Evolutionary conservation across 2,329 filamentous ascomycete genomes (phyloP), one percentile per base, ranked within the genome.

Genomic region (Gnomoniopsis sp.): DNA sequence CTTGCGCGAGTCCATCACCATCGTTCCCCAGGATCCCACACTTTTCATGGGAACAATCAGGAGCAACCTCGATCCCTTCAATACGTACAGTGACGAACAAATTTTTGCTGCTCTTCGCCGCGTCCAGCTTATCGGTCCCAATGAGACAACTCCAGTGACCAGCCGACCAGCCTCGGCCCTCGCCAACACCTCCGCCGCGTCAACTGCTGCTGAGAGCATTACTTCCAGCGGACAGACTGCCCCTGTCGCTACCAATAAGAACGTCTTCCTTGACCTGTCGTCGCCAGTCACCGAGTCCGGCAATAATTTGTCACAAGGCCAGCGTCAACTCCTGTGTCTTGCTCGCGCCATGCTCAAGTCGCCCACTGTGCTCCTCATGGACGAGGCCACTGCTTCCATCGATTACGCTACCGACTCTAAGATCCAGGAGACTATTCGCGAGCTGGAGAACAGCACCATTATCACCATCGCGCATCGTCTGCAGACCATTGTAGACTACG

Each of bases 401-500:
- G 95, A 99, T 75, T 98, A 98, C 74, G 89, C 88, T 6, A 99
- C 95, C 2, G 95, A 99, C 69, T 82, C 88, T 52, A 97, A 96
- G 77, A 98, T 99, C 65, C 95, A 99, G 74, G 91, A 91, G 67
- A 98, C 95, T 0, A 93, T 99, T 62, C 88, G 92, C n/a, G 90
- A 96, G 72, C 83, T 98, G 66, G 89, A 87, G 64, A 53, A 48
- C 49, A 91, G 92, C 72, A 99, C 95, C 0, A 96, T 96, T 61
- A 90, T 98, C 70, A 98, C 95, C 0, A 98, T 99, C 68, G 95
- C 95, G 0, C 95, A 99, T 74, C 86, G 95, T 19, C 79, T 99
- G 64, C 92, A 96, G 71, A 99, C 95, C 0, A 98, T 99, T 72
- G 93, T 95, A 30, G 95, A 99, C 71, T 99, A 98, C 69, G 95